Evolutionary conservation across 441 rosid species (phyloP).

Genomic region (Bruguiera hainesii): DNA sequence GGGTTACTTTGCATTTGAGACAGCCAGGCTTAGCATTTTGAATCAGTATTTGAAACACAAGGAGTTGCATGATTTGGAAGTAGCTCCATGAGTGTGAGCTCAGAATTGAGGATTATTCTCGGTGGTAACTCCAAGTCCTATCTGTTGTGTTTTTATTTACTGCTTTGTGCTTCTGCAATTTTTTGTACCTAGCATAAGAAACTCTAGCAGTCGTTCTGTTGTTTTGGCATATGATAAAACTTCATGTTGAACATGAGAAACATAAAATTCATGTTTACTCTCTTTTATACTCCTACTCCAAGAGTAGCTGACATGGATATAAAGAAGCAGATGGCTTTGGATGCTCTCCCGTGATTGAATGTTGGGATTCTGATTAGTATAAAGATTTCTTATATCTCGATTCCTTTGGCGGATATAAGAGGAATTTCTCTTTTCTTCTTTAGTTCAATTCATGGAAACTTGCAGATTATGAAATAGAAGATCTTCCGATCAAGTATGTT

Average conservation of each 20-base stretch:
- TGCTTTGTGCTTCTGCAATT: not conserved
- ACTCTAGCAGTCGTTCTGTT: not conserved
- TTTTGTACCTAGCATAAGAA: not conserved
- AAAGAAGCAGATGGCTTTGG: too few species aligned
- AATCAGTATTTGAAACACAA: conserved; percentile 66
- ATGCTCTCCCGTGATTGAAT: too few species aligned
- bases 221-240: not conserved
- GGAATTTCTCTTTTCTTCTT: too few species aligned
- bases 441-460: too few species aligned
- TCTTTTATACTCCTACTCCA: not conserved
- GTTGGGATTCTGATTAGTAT: too few species aligned
- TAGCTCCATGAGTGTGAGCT: conserved; percentile 21
- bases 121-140: conserved; percentile 2
- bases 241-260: not conserved
- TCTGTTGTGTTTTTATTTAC: not conserved
- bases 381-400: too few species aligned
- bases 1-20: conserved; percentile 95
- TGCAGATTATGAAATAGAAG: too few species aligned
- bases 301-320: not conserved
- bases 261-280: not conserved
- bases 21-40: conserved; percentile 76
- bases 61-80: conserved; percentile 41
- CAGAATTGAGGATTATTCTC: not conserved
- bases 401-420: too few species aligned
- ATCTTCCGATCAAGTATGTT: too few species aligned